Conservation (phyloP, 148 eudicot species). For the Rhododendron mucronatum region DNA sequence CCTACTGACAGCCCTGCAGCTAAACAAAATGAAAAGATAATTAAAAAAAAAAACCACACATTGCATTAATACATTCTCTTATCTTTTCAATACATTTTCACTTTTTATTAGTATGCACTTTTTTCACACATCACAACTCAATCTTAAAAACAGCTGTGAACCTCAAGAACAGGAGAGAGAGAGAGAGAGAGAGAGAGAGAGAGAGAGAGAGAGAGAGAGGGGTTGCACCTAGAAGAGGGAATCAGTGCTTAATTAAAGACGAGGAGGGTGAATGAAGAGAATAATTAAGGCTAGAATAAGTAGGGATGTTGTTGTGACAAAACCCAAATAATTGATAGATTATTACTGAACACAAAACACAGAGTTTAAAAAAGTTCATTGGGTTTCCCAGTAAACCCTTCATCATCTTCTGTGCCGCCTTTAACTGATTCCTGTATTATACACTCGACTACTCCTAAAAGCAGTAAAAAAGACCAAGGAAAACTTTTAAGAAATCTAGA, state of each 20-base stretch:
- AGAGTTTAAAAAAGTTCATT: background rate
- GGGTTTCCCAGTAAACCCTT: background rate
- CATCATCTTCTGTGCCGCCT: background rate
- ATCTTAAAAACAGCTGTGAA: too few species aligned
- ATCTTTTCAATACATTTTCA: too few species aligned
- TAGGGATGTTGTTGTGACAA: background rate
- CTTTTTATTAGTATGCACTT: too few species aligned
- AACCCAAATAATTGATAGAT: background rate
- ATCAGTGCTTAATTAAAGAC: background rate
- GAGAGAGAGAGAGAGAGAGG: background rate
- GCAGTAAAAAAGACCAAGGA: background rate
- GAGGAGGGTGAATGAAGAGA: background rate
- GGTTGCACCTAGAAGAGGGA: background rate
- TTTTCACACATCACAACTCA: too few species aligned
- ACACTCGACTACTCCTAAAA: background rate
- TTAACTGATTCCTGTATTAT: background rate
- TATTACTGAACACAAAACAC: background rate
- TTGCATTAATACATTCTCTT: background rate
- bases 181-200: background rate
- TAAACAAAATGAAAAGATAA: too few species aligned
- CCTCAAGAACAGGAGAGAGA: too few species aligned
- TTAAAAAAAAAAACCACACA: background rate
- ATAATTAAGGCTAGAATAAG: background rate
- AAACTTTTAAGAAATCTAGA: background rate
- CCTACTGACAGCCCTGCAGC: too few species aligned